These are phyloP conservation scores for Thelonectria olida DNA, from an alignment of 2,329 filamentous ascomycete genomes.

Conservation along the genomic window DNA sequence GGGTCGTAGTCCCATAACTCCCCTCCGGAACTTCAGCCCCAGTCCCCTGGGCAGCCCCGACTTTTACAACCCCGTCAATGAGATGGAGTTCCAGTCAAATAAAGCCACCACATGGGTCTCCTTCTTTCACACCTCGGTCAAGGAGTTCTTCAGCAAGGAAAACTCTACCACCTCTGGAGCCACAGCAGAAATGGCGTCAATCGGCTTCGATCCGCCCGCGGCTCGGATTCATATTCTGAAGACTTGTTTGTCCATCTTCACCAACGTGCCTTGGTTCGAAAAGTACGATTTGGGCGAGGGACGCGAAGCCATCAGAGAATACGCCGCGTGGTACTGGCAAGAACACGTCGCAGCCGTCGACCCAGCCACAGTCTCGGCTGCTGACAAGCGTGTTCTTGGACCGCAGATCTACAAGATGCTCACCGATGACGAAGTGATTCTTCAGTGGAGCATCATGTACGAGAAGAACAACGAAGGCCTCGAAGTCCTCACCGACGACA, in stretches of 20 bases:
- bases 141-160: conserved; percentile 50
- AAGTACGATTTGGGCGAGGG: conserved; percentile 39
- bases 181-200: conserved; percentile 26
- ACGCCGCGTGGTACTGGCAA: conserved; percentile 57
- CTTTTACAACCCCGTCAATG: conserved; percentile 41
- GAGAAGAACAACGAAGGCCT: conserved; percentile 53
- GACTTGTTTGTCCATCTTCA: conserved; percentile 52
- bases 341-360: conserved; percentile 51
- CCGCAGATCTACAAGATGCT: conserved; percentile 49
- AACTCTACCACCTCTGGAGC: conserved; percentile 34
- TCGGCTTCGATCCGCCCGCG: conserved; percentile 47
- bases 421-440: conserved; percentile 47
- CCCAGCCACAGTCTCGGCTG: conserved; percentile 32
- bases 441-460: conserved; percentile 53
- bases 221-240: conserved; percentile 50
- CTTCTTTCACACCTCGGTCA: conserved; percentile 52
- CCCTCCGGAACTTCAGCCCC: conserved; percentile 37
- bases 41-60: conserved; percentile 44
- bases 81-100: conserved; percentile 54
- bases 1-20: conserved; percentile 18
- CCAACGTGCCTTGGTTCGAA: conserved; percentile 43
- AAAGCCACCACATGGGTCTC: conserved; percentile 50
- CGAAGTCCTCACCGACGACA: conserved; percentile 51
- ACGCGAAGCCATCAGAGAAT: conserved; percentile 46
- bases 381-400: conserved; percentile 47